phyloP scores from a whole-genome alignment of 441 rosid genomes.

The Populus hybrid region DNA sequence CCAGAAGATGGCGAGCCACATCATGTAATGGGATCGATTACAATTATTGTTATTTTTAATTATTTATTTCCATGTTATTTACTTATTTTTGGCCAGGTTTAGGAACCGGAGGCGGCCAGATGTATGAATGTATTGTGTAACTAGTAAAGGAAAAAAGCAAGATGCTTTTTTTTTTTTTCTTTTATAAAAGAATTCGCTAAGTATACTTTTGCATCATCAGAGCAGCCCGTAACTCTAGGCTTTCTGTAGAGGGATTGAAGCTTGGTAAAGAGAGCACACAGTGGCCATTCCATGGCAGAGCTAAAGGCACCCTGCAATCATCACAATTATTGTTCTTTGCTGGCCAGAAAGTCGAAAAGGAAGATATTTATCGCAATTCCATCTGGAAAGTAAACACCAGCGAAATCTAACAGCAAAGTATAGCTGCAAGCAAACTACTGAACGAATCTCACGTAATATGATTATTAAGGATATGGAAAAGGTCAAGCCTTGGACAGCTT shows the following conservation, averaged over 20 bases:
- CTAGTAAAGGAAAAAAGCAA: conserved; percentile 1
- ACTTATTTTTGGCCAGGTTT: neutral
- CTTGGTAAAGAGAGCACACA: neutral
- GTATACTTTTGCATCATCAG: neutral
- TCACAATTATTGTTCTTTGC: conserved; percentile 26
- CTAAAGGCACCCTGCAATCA: conserved; percentile 24
- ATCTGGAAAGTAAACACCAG: conserved; percentile 40
- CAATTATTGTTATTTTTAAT: no score
- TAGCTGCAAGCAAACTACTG: conserved; percentile 1
- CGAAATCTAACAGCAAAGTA: neutral
- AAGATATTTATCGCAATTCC: conserved; percentile 13
- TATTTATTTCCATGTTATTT: neutral
- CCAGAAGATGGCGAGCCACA: conserved; percentile 37
- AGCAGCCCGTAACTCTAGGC: conserved; percentile 1
- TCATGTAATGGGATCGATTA: conserved; percentile 18
- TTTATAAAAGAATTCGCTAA: neutral
- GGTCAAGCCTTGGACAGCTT: conserved; percentile 26
- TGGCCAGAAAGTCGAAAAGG: conserved; percentile 27
- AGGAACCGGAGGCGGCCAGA: conserved; percentile 3
- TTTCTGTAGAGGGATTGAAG: neutral
- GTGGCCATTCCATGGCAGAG: conserved; percentile 16
- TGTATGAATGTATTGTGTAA: neutral
- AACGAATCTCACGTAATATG: conserved; percentile 9
- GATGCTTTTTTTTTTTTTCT: neutral
- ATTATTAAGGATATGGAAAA: neutral